Evolutionary conservation across 2,329 filamentous ascomycete genomes (phyloP), one percentile per base, ranked within the genome.

Genomic region (Penicillium sp.): DNA sequence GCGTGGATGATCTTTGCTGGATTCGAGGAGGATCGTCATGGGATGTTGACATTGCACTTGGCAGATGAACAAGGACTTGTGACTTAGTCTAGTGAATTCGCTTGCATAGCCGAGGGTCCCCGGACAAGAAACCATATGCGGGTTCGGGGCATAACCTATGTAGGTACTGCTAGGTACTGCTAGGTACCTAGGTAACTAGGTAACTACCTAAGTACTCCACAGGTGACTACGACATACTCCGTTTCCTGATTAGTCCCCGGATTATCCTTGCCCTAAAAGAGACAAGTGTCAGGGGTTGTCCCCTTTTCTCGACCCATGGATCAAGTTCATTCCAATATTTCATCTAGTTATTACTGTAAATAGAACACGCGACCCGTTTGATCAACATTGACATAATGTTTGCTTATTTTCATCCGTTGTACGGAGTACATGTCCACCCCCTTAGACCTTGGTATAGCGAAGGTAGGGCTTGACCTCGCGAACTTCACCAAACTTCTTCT

Each of bases 401-500:
- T 18, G n/a, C 31, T 42, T 35, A 50, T n/a, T 55, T 43, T 37
- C 6, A 46, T 49, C 10, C 13, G 13, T 22, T 40, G 26, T 20
- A 26, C 24, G 7, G 24, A 35, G 2, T 40, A 32, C 18, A 39
- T 32, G 13, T 22, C 18, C 18, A 46, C 5, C 14, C 22, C 14
- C 34, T 57, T 60, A 65, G 39, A 61, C 43, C 53, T 64, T 62
- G 42, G 62, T 65, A 48, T 61, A 66, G 9, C 63, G 62, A 43
- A 64, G 32, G 50, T 65, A 65, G 68, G 83, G 82, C 78, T 85
- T 86, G 37, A 86, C 77, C 70, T 83, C 79, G 63, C 79, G 77
- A 26, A 87, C 77, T 46, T 93, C 82, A 60, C 90, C 90, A 83
- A 96, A 96, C 71, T 96, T 86, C 79, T 89, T 87, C 83, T 88